These are phyloP conservation scores for Cordyceps javanica DNA, from an alignment of 2,329 filamentous ascomycete species.

Conservation along the genomic window DNA sequence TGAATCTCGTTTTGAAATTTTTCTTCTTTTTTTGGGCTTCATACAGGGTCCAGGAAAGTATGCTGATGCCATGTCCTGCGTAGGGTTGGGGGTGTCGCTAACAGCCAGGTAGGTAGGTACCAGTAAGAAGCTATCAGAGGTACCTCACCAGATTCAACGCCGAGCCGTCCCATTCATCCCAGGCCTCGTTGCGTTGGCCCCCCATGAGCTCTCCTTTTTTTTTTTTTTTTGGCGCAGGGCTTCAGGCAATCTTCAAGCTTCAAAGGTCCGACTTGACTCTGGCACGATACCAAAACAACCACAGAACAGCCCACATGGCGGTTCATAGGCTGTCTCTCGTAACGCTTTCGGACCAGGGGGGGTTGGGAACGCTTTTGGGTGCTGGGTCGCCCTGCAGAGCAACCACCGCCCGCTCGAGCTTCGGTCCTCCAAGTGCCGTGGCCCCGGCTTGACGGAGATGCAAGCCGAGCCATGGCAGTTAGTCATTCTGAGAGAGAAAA, in stretches of 20 bases:
- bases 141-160: too few species aligned
- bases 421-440: conserved; percentile 8
- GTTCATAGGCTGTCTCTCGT: too few species aligned
- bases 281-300: background rate
- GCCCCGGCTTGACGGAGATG: background rate
- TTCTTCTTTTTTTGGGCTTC: background rate
- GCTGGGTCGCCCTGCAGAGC: conserved; percentile 1
- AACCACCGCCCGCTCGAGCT: background rate
- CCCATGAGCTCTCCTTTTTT: background rate
- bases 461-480: background rate
- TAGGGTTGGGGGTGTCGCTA: background rate
- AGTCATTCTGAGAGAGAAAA: background rate
- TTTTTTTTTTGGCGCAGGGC: background rate
- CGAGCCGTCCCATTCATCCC: too few species aligned
- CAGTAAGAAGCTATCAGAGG: background rate
- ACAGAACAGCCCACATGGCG: conserved; percentile 7
- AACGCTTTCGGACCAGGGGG: background rate
- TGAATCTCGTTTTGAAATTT: background rate
- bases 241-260: background rate
- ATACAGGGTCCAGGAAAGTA: background rate
- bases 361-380: background rate
- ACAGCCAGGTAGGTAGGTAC: background rate
- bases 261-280: background rate
- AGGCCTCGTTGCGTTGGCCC: too few species aligned
- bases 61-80: background rate